phyloP scores from a whole-genome alignment of 2,329 filamentous ascomycete species.

The Phaeosphaeriaceae sp. region DNA sequence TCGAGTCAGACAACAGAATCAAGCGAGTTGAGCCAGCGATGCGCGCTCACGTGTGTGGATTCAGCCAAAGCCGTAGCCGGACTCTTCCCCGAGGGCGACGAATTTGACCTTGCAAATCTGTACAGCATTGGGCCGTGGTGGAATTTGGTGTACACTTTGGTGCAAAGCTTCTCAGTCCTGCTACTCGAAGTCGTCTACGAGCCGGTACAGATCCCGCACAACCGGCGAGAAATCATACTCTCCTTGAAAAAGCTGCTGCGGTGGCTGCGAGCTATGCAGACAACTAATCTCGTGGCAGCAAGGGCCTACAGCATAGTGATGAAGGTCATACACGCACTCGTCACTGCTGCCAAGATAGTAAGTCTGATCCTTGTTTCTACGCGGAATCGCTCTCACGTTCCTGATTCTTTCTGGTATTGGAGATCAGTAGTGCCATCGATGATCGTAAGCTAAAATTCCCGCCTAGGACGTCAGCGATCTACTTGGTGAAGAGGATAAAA shows the following conservation, averaged over 20 bases:
- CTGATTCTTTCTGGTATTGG: not conserved
- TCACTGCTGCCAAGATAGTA: constrained; percentile 13
- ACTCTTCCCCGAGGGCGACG: constrained; percentile 39
- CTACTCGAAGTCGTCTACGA: constrained; percentile 47
- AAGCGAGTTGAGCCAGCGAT: constrained; percentile 39
- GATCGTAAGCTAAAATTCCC: not conserved
- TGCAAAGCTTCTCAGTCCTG: constrained; percentile 48
- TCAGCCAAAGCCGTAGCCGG: constrained; percentile 42
- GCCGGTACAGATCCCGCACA: constrained; percentile 16
- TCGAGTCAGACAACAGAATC: constrained; percentile 37
- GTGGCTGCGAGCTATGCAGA: constrained; percentile 43
- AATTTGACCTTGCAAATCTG: constrained; percentile 9
- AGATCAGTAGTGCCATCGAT: not conserved
- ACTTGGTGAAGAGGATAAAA: constrained; percentile 11
- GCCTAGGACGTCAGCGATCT: constrained; percentile 24
- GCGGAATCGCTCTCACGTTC: not conserved
- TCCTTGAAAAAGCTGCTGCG: constrained; percentile 41
- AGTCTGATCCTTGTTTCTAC: not conserved
- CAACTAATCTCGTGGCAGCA: constrained; percentile 35
- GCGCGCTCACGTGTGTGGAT: constrained; percentile 41
- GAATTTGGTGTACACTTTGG: constrained; percentile 26
- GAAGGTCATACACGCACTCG: constrained; percentile 23
- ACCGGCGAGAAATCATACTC: constrained; percentile 30
- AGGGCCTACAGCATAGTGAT: constrained; percentile 36
- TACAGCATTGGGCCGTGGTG: constrained; percentile 19